These are phyloP conservation scores for Lolium rigidum DNA, from an alignment of 176 grass and related monocot species.

Conservation along the genomic window DNA sequence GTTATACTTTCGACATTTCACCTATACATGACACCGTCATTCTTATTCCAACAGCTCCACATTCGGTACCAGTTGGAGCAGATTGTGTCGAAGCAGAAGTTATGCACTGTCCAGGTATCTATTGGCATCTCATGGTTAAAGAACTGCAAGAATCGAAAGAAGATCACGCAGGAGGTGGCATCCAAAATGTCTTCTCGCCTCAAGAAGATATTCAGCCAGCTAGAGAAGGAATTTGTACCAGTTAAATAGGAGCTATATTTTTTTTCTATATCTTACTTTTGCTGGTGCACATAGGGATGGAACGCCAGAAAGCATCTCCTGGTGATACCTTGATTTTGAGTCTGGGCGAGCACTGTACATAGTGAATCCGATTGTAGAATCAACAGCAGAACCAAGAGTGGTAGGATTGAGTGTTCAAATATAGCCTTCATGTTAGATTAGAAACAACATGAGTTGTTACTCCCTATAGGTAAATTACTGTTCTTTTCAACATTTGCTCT, in stretches of 20 bases:
- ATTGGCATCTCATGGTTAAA: conserved; percentile 85
- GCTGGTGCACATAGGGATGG: conserved; percentile 34
- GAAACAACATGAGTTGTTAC: neutral
- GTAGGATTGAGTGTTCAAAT: neutral
- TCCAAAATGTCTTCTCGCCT: conserved; percentile 65
- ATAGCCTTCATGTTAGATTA: conserved; percentile 33
- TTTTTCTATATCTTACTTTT: conserved; percentile 33
- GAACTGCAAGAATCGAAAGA: conserved; percentile 76
- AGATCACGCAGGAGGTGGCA: conserved; percentile 64
- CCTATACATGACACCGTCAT: neutral
- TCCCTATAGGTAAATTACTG: neutral
- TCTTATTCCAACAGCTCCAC: conserved; percentile 61
- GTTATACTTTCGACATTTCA: conserved; percentile 6
- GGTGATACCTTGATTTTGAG: conserved; percentile 19
- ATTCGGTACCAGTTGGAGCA: conserved; percentile 81
- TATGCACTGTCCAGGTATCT: conserved; percentile 62
- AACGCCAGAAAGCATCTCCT: conserved; percentile 12
- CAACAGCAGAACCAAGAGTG: neutral
- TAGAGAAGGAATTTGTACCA: conserved; percentile 62
- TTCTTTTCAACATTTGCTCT: conserved; percentile 4
- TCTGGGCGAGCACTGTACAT: conserved; percentile 15
- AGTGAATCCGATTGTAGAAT: conserved; percentile 13
- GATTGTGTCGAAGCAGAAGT: conserved; percentile 46
- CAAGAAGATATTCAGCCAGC: conserved; percentile 70
- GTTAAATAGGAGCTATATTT: conserved; percentile 47